phyloP scores from a whole-genome alignment of 768 basidiomycete genomes.

The Calvatia gigantea region DNA sequence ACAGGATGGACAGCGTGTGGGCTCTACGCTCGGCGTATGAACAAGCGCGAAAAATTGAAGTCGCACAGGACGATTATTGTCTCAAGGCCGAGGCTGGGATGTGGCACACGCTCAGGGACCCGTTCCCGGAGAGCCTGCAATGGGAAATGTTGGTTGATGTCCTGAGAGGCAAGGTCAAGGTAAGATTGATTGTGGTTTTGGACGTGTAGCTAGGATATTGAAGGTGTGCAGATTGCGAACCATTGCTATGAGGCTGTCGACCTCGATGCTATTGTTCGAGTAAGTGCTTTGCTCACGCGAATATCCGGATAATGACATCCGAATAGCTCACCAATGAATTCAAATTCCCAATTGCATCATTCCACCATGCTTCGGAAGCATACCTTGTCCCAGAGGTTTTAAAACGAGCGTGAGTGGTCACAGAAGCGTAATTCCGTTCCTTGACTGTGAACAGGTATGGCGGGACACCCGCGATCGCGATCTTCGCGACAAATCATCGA shows the following conservation, averaged over 20 bases:
- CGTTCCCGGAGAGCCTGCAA: conserved; percentile 69
- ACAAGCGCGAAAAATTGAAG: conserved; percentile 64
- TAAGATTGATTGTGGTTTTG: conserved; percentile 17
- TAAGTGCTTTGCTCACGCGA: conserved; percentile 28
- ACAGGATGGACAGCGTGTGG: conserved; percentile 79
- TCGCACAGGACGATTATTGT: conserved; percentile 72
- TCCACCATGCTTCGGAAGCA: conserved; percentile 87
- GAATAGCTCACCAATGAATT: conserved; percentile 84
- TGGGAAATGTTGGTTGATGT: conserved; percentile 84
- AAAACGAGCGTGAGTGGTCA: conserved; percentile 58
- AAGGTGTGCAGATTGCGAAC: conserved; percentile 44
- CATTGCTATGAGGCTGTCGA: conserved; percentile 78
- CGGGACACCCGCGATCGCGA: conserved; percentile 66
- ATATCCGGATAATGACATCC: background rate
- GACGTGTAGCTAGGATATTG: background rate
- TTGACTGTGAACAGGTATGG: conserved; percentile 31
- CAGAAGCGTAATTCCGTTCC: conserved; percentile 11
- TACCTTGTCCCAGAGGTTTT: conserved; percentile 84
- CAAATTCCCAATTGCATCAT: conserved; percentile 74
- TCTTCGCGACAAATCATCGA: conserved; percentile 78
- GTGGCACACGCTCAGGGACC: conserved; percentile 33
- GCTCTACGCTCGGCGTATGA: conserved; percentile 77
- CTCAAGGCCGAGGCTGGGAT: conserved; percentile 48
- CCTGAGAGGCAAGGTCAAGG: conserved; percentile 84
- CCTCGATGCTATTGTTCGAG: conserved; percentile 64